phyloP scores from a whole-genome alignment of 169 alveolate species.

The Cryptosporidium muris region DNA sequence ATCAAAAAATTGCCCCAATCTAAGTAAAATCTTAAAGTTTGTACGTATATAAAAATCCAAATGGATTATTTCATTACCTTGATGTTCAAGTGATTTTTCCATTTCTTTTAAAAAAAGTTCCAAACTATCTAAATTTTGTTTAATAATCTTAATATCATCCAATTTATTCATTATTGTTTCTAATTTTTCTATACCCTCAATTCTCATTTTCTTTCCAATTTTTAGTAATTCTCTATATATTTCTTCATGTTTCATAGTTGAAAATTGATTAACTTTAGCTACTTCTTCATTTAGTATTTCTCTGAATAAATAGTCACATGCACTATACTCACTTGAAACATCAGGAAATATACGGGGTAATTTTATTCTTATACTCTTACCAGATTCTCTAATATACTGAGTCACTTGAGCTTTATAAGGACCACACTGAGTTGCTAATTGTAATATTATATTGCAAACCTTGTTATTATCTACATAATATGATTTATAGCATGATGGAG shows the following conservation, averaged over 20 bases:
- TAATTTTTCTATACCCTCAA: constrained; percentile 14
- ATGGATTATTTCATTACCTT: constrained; percentile 75
- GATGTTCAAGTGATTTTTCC: constrained; percentile 53
- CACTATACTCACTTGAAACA: constrained; percentile 15
- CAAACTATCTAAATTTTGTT: not conserved
- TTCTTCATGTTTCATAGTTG: constrained; percentile 74
- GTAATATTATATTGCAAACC: constrained; percentile 17
- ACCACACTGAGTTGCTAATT: constrained; percentile 50
- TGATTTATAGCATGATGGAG: constrained; percentile 1
- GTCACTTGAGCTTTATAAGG: constrained; percentile 30
- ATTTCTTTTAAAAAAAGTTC: not conserved
- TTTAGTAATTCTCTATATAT: constrained; percentile 68
- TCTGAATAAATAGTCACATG: constrained; percentile 62
- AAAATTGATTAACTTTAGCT: constrained; percentile 73
- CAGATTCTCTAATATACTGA: not conserved
- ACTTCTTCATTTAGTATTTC: constrained; percentile 75
- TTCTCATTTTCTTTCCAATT: constrained; percentile 67
- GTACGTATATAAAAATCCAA: constrained; percentile 75
- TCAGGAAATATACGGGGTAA: constrained; percentile 13
- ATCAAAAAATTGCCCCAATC: constrained; percentile 74
- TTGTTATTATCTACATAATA: constrained; percentile 32
- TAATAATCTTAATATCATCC: not conserved
- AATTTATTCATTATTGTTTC: not conserved
- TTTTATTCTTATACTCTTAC: not conserved
- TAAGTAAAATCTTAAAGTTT: constrained; percentile 73